These are phyloP conservation scores for Daldinia childiae DNA, from an alignment of 495 filamentous ascomycete genomes.

Conservation along the genomic window DNA sequence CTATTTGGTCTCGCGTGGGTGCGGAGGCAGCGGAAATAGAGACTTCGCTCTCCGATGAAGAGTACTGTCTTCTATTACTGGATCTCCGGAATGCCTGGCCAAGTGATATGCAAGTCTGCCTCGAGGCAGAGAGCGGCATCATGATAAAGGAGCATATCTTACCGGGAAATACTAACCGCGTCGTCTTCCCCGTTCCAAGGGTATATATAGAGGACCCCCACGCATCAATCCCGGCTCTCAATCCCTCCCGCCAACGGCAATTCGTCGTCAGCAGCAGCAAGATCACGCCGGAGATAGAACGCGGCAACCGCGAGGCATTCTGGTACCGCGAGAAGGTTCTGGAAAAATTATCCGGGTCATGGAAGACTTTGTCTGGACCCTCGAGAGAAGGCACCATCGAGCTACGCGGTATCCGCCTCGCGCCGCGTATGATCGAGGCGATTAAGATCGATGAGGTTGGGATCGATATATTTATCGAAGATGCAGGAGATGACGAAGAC, in stretches of 20 bases:
- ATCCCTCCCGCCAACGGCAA: conserved; percentile 79
- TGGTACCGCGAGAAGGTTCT: conserved; percentile 92
- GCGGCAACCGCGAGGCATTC: conserved; percentile 81
- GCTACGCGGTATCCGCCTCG: conserved; percentile 76
- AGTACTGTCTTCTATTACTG: conserved; percentile 81
- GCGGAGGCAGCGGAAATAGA: conserved; percentile 30
- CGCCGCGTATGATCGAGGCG: conserved; percentile 81
- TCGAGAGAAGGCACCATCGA: conserved; percentile 75
- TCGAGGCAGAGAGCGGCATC: conserved; percentile 52
- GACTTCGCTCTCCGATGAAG: conserved; percentile 52
- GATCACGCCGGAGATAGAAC: conserved; percentile 79
- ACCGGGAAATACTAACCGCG: conserved; percentile 79
- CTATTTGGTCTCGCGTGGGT: conserved; percentile 54
- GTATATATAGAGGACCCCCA: conserved; percentile 80
- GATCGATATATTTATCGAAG: conserved; percentile 67
- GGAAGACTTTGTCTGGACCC: conserved; percentile 69
- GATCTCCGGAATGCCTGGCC: conserved; percentile 93
- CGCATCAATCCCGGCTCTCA: conserved; percentile 80
- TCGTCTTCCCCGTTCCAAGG: conserved; percentile 79
- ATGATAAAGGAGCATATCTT: conserved; percentile 66
- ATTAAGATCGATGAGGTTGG: conserved; percentile 82
- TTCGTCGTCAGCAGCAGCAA: conserved; percentile 87
- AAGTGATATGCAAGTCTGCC: conserved; percentile 70
- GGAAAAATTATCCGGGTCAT: conserved; percentile 72
- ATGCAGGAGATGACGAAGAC: conserved; percentile 35